Base-by-base conservation (phyloP, 805 yeast genomes). In the Yarrowia phangngaensis region DNA sequence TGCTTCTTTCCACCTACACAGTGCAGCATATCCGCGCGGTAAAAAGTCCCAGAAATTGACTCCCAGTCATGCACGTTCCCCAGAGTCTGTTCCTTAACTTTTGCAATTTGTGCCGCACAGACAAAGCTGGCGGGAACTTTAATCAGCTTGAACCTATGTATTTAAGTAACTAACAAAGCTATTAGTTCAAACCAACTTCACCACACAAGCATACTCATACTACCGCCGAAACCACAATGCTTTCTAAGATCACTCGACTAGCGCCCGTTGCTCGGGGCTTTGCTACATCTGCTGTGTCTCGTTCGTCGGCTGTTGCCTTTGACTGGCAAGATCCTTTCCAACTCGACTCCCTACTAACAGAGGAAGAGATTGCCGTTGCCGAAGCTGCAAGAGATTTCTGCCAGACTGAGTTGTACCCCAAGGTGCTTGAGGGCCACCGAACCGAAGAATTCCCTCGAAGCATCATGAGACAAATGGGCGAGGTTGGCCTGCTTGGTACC, bases 391-490 rank as follows among this genome's bases (percentile, higher is more conserved):
- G 56, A 55, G 70, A 61, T 49, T 64, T 62, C 52, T 60, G 68
- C 50, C 68, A 69, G 59, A 54, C 64, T 13, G 55, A 55, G 41
- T 62, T 70, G 20, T 62, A 61, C 52, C 73, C 73, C 20, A 51
- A 65, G 14, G 69, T 69, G 4, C 50, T 67, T 12, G 72, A 69
- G 53, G 73, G 68, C 17, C 58, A 61, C 52, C 58, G 73, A 20
- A 66, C 68, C 24, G 73, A 69, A 56, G 49, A 52, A 15, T 68
- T 69, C 50, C 65, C 64, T 52, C 53, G 53, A 35, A 52, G 55
- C 12, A 55, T 69, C 27, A 59, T 70, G 69, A 54, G 54, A n/a
- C 68, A 69, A 51, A 59, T 69, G 55, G 73, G 73, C n/a, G 65
- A 61, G 30, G 56, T 68, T 6, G 73, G 73, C 8, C 60, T 69